phyloP scores from a whole-genome alignment of 129 eudicot genomes.

The Erigeron canadensis region DNA sequence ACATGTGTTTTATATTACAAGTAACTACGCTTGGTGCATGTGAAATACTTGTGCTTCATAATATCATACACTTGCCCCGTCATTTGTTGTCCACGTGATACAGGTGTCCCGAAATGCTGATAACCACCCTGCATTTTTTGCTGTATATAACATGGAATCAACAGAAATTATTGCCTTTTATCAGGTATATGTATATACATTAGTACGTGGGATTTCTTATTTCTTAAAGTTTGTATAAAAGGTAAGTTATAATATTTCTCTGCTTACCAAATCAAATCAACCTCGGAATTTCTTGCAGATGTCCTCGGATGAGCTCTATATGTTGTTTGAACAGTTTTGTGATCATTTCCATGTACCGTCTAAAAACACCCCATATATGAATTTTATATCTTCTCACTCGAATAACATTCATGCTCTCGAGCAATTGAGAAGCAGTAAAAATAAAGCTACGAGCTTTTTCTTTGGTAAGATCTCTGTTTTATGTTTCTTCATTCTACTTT shows the following conservation, averaged over 20 bases:
- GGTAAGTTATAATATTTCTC: background rate
- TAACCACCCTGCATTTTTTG: slow-evolving; percentile 94
- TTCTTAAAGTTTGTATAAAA: background rate
- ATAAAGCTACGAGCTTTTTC: slow-evolving; percentile 73
- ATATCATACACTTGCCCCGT: background rate
- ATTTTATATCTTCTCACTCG: slow-evolving; percentile 89
- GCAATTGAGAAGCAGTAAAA: slow-evolving; percentile 69
- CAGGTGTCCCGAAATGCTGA: slow-evolving; percentile 93
- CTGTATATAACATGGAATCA: slow-evolving; percentile 98
- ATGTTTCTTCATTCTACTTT: no score
- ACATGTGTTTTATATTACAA: slow-evolving; percentile 4
- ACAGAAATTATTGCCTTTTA: slow-evolving; percentile 88
- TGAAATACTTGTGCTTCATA: no score
- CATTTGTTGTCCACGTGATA: slow-evolving; percentile 20
- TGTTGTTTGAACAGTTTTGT: slow-evolving; percentile 79
- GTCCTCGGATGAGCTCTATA: slow-evolving; percentile 86
- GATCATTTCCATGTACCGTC: slow-evolving; percentile 84
- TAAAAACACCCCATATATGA: slow-evolving; percentile 64
- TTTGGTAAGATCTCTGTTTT: slow-evolving; percentile 43
- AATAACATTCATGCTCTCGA: slow-evolving; percentile 92
- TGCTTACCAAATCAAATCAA: slow-evolving; percentile 9
- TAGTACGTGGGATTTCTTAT: background rate
- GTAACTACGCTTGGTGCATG: background rate
- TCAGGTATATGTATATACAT: slow-evolving; percentile 51
- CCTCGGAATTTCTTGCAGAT: slow-evolving; percentile 47